phyloP scores from a whole-genome alignment of 2,329 filamentous ascomycete genomes.

The Fusarium multiceps region DNA sequence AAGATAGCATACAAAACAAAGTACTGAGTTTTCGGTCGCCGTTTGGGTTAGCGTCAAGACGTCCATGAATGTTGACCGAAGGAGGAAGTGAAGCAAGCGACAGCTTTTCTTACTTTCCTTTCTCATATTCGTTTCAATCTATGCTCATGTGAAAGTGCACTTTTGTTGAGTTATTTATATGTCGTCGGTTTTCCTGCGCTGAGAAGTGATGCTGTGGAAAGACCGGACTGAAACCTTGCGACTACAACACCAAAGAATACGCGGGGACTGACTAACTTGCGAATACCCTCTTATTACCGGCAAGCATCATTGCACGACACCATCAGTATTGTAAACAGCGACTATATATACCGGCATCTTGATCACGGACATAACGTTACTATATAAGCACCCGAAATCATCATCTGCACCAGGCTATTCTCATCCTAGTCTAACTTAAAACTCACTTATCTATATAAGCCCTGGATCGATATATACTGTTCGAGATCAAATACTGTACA shows the following conservation, averaged over 20 bases:
- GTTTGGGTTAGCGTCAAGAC: conserved; percentile 42
- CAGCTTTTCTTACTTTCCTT: conserved; percentile 18
- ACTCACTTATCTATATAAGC: background rate
- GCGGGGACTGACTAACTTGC: background rate
- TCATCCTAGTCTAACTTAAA: background rate
- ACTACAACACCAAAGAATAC: background rate
- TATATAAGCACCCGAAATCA: conserved; percentile 6
- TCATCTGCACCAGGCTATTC: background rate
- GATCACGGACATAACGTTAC: background rate
- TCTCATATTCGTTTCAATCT: background rate
- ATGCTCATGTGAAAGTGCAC: background rate
- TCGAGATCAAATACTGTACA: background rate
- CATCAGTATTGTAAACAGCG: background rate
- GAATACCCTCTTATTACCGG: conserved; percentile 10
- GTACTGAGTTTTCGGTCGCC: conserved; percentile 40
- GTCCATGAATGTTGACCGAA: conserved; percentile 46
- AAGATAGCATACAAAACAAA: background rate
- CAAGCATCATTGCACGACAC: conserved; percentile 5
- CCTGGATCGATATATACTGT: background rate
- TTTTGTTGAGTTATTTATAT: conserved; percentile 24
- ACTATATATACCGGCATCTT: background rate
- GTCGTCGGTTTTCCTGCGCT: background rate
- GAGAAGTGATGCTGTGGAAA: background rate
- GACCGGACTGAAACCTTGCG: background rate
- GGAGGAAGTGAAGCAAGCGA: conserved; percentile 34